A percentile compares a stretch with the other conserved stretches of the same genome.
phyloP scores from a whole-genome alignment of 495 filamentous ascomycete genomes.

The Aspergillus funiculosus region DNA sequence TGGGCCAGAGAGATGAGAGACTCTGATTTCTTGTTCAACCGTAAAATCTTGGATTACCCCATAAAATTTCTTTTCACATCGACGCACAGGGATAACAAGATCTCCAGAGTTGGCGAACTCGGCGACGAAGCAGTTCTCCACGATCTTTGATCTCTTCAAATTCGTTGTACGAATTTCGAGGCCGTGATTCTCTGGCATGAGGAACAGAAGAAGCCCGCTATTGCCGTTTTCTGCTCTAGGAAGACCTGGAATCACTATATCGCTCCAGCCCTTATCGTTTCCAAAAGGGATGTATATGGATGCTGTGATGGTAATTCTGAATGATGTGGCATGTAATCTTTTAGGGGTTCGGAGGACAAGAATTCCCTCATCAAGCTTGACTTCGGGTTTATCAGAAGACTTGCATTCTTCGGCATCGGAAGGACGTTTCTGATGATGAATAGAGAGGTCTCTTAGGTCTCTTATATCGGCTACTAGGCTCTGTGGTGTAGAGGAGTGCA shows the following conservation, averaged over 20 bases:
- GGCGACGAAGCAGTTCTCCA: constrained; percentile 33
- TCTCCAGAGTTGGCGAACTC: constrained; percentile 25
- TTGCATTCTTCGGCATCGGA: not conserved
- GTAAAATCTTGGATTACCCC: constrained; percentile 31
- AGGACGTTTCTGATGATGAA: not conserved
- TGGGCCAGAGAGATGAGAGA: no score
- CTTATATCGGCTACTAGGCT: no score
- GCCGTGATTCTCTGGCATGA: constrained; percentile 22
- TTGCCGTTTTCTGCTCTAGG: constrained; percentile 22
- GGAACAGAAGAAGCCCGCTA: constrained; percentile 30
- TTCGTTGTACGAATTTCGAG: constrained; percentile 33
- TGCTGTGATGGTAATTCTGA: constrained; percentile 22
- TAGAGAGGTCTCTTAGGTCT: no score
- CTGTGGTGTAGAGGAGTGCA: no score
- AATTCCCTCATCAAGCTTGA: constrained; percentile 19
- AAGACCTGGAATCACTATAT: constrained; percentile 29
- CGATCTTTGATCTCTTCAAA: constrained; percentile 22
- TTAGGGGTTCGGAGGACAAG: constrained; percentile 21
- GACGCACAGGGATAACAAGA: constrained; percentile 28
- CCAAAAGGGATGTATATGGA: constrained; percentile 17
- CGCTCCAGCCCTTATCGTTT: constrained; percentile 25
- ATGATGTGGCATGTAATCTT: constrained; percentile 14
- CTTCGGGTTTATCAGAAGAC: constrained; percentile 11
- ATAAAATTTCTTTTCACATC: constrained; percentile 25
- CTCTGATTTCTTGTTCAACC: constrained; percentile 27